Base-by-base conservation (phyloP, 306 rosid species). In the Cucurbita argyrosperma region DNA sequence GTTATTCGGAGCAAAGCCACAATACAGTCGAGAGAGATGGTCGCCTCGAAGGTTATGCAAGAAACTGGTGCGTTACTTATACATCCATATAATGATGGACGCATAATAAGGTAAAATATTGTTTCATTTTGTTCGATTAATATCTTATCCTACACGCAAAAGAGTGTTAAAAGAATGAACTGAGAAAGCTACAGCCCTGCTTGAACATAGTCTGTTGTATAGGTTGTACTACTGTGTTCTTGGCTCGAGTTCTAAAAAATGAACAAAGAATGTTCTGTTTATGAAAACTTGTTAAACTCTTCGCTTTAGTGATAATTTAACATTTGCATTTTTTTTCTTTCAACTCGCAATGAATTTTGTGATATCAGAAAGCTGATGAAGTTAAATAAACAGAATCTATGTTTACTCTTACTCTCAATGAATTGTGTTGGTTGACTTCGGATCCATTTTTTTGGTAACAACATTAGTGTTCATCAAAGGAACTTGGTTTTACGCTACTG, bases 31-130 rank as follows among this genome's bases (percentile, higher is more conserved):
- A 83, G 97, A 76, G 93, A 90, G 83, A 84, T 82, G 65, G 8
- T 51, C 26, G 94, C 98, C 7, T 64, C 83, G 51, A 83, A 84
- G 78, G 89, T 89, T 30, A 51, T 86, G 82, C 79, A 86, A 78
- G 94, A 93, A 85, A 93, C 97, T 76, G 96, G 89, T 10, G 97
- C 97, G 35, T 76, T 76, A 79, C 85, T 90, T 65, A 76, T 93
- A 67, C 97, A 90, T 82, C 96, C 98, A 2, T 89, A 86, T 78
- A 90, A 90, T 77, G 96, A 93, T 74, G 82, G 88, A 9, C 90
- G 87, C 78, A 85, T 90, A 72, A 76, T 93, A 81, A 93, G 98
- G 97, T 90, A 72, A 21, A 72, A 19, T 21, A 13, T 5, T 65
- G 10, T 65, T 5, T 42, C 18, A 7, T 64, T 64, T 64, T 64